Evolutionary conservation across 164 flowering plant species (phyloP), one percentile per base, ranked within the genome.

Genomic region (Sextonia rubra): DNA sequence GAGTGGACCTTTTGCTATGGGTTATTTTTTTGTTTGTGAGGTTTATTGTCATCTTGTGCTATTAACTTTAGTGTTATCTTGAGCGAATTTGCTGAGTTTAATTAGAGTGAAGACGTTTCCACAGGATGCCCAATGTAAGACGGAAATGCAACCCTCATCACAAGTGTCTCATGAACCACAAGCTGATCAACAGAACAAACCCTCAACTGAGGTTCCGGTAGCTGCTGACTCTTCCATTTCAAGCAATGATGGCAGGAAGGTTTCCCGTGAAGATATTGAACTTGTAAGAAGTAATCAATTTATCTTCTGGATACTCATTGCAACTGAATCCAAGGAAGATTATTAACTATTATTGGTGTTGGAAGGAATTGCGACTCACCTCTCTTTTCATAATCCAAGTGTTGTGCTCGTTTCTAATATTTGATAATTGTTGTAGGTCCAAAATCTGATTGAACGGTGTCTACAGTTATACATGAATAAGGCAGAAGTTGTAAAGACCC

Each of bases 401-500:
- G 14, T 58, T 44, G 78, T 71, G 44, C 66, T 78, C 58, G 14
- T 15, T 52, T 52, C 47, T 29, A 30, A n/a, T 14, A 1, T 64
- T 47, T 47, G 47, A 64, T 77, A 58, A 44, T 56, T 79, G 7
- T 62, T 87, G 80, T 60, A 95, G 99, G 99, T 95, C 76, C 99
- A 95, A 75, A 90, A 93, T 83, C 76, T 95, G 77, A 95, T 95
- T 75, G 99, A 95, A 70, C 82, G 94, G 7, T 95, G 99, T 79
- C 84, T 95, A 11, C 97, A 91, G 76, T 74, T 95, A 72, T 95
- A 95, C 72, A 95, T 95, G 99, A 91, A 91, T 73, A 86, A 78
- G 78, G 92, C 90, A 75, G 99, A 95, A 77, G 99, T 93, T 67
- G 92, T 93, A 6, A 93, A 91, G 74, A 90, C 93, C 67, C 94